Evolutionary conservation across 768 basidiomycete species (phyloP).

Genomic region (Phylloporus sp.): DNA sequence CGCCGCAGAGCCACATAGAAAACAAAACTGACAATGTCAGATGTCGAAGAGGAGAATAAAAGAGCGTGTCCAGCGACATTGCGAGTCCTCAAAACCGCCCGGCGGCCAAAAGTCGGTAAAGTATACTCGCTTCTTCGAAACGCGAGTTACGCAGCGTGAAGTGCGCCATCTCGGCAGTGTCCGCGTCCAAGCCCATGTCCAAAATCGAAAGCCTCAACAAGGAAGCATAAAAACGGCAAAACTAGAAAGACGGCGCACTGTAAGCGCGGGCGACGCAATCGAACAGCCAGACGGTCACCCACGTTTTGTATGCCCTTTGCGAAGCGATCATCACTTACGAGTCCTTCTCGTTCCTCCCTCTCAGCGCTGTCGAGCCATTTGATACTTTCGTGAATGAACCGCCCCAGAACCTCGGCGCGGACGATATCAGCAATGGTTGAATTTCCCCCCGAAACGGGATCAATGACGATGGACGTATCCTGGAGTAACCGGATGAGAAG

Average conservation of each 20-base stretch:
- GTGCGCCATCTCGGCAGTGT: conserved; percentile 73
- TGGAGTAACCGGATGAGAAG: conserved; percentile 63
- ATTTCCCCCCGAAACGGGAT: conserved; percentile 37
- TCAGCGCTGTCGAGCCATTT: conserved; percentile 69
- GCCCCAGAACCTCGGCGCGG: conserved; percentile 58
- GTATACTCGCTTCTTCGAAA: conserved; percentile 70
- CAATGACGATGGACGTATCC: conserved; percentile 48
- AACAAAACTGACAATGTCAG: too few relatives aligned
- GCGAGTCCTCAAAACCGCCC: conserved; percentile 26
- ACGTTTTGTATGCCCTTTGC: conserved; percentile 71
- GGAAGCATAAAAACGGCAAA: conserved; percentile 72
- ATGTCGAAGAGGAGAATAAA: neutral
- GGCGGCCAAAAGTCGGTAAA: conserved; percentile 61
- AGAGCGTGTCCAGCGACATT: neutral
- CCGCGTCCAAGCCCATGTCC: conserved; percentile 57
- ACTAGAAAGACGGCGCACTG: conserved; percentile 32
- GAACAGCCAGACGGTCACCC: conserved; percentile 22
- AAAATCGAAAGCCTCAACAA: conserved; percentile 64
- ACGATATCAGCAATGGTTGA: conserved; percentile 64
- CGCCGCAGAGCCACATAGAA: conserved; percentile 2
- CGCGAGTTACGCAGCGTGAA: conserved; percentile 68
- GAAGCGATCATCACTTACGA: conserved; percentile 67
- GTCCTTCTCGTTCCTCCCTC: conserved; percentile 60
- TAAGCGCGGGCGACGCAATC: neutral
- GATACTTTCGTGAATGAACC: conserved; percentile 67